Base-by-base conservation (phyloP, 495 filamentous ascomycete species). In the Chaetomium fimeti region DNA sequence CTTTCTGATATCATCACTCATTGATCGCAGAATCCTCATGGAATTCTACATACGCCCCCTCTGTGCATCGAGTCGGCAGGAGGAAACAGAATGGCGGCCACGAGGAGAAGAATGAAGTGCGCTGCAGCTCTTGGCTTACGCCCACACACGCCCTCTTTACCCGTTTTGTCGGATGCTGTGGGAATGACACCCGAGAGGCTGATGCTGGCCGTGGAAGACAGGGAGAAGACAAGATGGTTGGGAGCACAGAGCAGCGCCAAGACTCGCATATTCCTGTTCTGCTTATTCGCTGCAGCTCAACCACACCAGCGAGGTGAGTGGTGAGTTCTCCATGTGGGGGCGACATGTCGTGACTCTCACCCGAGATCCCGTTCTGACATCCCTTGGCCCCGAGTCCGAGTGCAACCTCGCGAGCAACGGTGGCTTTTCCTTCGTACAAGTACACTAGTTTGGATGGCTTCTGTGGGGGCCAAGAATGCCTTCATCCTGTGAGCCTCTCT, bases 171-270 rank as follows among this genome's bases (percentile, higher is more conserved):
- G 40, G 40, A 43, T 3, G 40, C 16, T 13, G n/a, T 42, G 16
- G 36, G 28, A 25, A 25, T 36, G 38, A 2, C 48, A 61, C 7
- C 59, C 49, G 59, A 61, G 48, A 61, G 60, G 60, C 38, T 54
- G 47, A 48, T 43, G 40, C 40, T 43, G 40, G 13, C 16, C 15
- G 45, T n/a, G 5, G 45, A 4, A 24, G 20, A 49, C 45, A 15
- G 7, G 45, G 45, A 18, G 45, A 4, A 24, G 20, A 49, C 45
- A 15, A 2, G 48, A 36, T 11, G 13, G 25, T 60, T 53, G 47
- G 49, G 54, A 18, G 48, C 36, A 47, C 36, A 13, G 22, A 7
- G 29, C 43, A 24, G 58, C 27, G 58, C 58, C 58, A 51, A 60
- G 57, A 16, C 27, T 20, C 51, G 45, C 28, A 27, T 6, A 13